These are phyloP conservation scores for Dionaea muscipula DNA, from an alignment of 179 eudicot genomes.

Conservation along the genomic window DNA sequence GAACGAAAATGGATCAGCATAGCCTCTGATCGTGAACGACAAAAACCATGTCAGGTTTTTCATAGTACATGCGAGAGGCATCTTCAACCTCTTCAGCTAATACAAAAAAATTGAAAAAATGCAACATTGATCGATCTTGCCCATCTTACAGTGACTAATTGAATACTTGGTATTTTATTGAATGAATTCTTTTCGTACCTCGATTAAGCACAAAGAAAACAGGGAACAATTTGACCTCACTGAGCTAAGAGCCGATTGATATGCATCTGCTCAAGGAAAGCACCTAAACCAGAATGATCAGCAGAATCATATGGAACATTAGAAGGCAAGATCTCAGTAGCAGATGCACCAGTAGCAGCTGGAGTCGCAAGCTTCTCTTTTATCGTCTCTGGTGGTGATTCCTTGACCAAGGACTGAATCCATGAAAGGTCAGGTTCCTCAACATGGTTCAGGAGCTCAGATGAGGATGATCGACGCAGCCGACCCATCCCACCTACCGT, in stretches of 20 bases:
- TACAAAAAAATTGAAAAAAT: no score
- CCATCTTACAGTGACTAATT: no score
- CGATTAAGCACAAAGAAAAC: no score
- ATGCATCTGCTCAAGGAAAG: conserved; percentile 64
- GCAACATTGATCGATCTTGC: no score
- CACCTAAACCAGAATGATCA: conserved; percentile 42
- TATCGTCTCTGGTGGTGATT: conserved; percentile 38
- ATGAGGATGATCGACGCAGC: conserved; percentile 29
- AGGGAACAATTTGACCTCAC: no score
- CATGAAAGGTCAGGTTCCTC: conserved; percentile 65
- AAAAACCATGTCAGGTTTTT: neutral
- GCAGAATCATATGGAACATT: conserved; percentile 25
- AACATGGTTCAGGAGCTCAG: conserved; percentile 24
- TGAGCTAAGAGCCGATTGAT: conserved; percentile 37
- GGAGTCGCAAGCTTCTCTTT: conserved; percentile 18
- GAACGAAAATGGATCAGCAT: no score
- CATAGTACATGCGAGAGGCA: neutral
- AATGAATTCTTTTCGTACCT: no score
- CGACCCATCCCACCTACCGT: conserved; percentile 17
- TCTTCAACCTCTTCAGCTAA: no score
- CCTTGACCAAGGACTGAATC: conserved; percentile 58
- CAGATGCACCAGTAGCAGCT: conserved; percentile 9
- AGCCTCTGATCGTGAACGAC: neutral
- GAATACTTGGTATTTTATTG: no score
- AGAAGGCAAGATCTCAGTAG: conserved; percentile 20